phyloP scores from a whole-genome alignment of 208 protist genomes.

The Naegleria gruberi region DNA sequence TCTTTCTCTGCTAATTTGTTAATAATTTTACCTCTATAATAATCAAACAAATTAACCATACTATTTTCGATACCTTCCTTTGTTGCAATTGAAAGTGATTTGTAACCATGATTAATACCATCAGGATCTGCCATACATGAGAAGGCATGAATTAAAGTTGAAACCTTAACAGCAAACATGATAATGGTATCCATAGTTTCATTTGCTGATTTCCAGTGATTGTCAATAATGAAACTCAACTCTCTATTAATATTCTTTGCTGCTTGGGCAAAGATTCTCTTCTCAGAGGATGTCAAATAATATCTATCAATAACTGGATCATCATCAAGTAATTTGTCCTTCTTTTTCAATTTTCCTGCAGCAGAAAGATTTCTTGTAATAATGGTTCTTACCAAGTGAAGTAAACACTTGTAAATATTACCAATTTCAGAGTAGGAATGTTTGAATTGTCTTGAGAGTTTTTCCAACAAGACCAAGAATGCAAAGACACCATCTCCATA shows the following conservation, averaged over 20 bases:
- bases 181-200: neutral
- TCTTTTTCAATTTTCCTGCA: neutral
- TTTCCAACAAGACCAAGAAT: neutral
- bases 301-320: neutral
- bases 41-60: neutral
- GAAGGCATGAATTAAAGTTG: neutral
- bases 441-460: neutral
- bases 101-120: neutral
- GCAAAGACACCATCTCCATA: neutral
- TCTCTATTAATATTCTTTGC: neutral
- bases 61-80: neutral
- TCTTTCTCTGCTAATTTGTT: neutral
- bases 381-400: neutral
- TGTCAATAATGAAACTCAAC: neutral
- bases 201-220: neutral
- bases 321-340: neutral
- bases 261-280: neutral
- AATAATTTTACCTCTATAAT: neutral
- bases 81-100: neutral
- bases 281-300: neutral
- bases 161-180: neutral
- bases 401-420: neutral
- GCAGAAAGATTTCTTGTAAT: neutral
- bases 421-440: neutral
- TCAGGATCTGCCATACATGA: neutral